These are phyloP conservation scores for Clarireedia hainanense DNA, from an alignment of 2,329 filamentous ascomycete species.

Conservation along the genomic window DNA sequence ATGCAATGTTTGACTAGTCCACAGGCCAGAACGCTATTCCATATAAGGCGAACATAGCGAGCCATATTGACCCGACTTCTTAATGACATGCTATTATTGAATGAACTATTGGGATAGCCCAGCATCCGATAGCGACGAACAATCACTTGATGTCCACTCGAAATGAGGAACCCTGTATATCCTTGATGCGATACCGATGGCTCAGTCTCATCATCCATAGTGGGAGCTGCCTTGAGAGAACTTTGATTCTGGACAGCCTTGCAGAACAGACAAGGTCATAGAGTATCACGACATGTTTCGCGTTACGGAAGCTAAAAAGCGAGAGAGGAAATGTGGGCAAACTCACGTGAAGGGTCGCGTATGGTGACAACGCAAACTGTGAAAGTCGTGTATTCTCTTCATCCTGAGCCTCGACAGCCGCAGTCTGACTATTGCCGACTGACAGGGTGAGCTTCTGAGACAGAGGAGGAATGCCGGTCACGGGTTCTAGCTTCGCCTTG, in stretches of 20 bases:
- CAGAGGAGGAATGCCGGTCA: slow-evolving; percentile 82
- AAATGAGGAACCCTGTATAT: background rate
- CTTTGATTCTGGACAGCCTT: slow-evolving; percentile 4
- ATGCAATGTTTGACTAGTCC: slow-evolving; percentile 2
- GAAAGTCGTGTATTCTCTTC: slow-evolving; percentile 63
- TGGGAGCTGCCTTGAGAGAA: background rate
- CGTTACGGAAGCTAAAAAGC: slow-evolving; percentile 8
- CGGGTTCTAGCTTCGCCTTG: slow-evolving; percentile 80
- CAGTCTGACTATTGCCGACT: slow-evolving; percentile 49
- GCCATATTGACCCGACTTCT: background rate
- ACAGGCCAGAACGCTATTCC: slow-evolving; percentile 1
- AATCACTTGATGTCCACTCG: background rate
- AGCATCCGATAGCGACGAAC: slow-evolving; percentile 2
- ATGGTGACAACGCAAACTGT: slow-evolving; percentile 60
- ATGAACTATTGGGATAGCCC: slow-evolving; percentile 7
- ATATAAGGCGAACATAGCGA: background rate
- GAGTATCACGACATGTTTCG: slow-evolving; percentile 11
- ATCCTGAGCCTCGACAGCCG: slow-evolving; percentile 60
- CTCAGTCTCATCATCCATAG: slow-evolving; percentile 3
- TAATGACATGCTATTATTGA: slow-evolving; percentile 1
- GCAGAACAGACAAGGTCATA: slow-evolving; percentile 8
- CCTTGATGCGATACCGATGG: slow-evolving; percentile 1
- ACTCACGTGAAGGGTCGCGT: slow-evolving; percentile 76
- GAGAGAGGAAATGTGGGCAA: background rate
- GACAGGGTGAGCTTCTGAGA: slow-evolving; percentile 71